phyloP scores from a whole-genome alignment of 352 stramenopile genomes.

The Thalassiosira hispida region DNA sequence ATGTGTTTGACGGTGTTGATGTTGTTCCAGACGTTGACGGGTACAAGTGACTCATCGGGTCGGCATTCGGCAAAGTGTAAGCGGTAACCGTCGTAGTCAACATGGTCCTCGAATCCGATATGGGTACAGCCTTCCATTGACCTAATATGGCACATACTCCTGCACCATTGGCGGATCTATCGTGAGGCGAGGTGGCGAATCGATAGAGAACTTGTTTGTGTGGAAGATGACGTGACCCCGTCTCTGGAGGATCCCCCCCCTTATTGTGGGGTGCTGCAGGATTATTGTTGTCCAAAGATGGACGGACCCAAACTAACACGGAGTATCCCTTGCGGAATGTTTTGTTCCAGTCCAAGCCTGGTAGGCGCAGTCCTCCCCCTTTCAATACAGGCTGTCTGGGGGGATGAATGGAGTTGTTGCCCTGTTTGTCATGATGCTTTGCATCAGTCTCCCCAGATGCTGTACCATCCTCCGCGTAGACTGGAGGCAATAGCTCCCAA shows the following conservation, averaged over 20 bases:
- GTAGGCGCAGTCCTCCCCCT: slow-evolving; percentile 59
- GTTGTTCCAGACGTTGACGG: slow-evolving; percentile 11
- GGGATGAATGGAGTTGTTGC: neutral
- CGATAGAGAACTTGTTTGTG: slow-evolving; percentile 70
- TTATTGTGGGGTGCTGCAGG: neutral
- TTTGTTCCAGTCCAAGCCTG: slow-evolving; percentile 75
- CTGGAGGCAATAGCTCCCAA: slow-evolving; percentile 56
- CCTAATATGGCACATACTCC: slow-evolving; percentile 67
- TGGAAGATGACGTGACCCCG: neutral
- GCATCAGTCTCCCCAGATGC: neutral
- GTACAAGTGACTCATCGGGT: slow-evolving; percentile 52
- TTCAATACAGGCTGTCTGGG: neutral
- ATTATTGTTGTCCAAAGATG: slow-evolving; percentile 36
- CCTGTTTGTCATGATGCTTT: neutral
- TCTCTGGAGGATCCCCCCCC: neutral
- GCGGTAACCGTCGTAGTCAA: slow-evolving; percentile 57
- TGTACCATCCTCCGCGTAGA: slow-evolving; percentile 6
- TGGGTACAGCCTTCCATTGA: slow-evolving; percentile 49
- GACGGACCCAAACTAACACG: slow-evolving; percentile 80
- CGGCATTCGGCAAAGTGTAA: slow-evolving; percentile 57
- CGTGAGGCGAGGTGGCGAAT: slow-evolving; percentile 60
- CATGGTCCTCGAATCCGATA: slow-evolving; percentile 27
- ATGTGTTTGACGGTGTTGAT: neutral
- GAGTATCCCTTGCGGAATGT: slow-evolving; percentile 84
- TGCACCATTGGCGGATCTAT: slow-evolving; percentile 30